Conservation (phyloP, 1,284 basidiomycete genomes). For the Fomitopsis betulina region DNA sequence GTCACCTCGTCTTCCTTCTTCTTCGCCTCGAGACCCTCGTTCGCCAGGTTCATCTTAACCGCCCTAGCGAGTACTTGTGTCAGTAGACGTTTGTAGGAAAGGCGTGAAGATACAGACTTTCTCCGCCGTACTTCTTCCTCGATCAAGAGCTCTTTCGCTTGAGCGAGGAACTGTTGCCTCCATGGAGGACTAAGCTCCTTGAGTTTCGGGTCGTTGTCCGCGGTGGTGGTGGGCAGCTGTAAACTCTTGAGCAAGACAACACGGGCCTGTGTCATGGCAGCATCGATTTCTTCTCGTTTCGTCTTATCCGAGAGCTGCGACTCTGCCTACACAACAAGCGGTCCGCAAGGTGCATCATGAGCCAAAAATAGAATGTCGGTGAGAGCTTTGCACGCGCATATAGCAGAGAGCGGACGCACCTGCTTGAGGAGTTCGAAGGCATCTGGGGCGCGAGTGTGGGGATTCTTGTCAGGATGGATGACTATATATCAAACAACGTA, state of each 20-base stretch:
- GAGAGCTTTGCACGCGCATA: neutral
- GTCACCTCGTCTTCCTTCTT: conserved; percentile 81
- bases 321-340: conserved; percentile 56
- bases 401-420: conserved; percentile 33
- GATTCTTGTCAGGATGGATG: conserved; percentile 83
- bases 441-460: conserved; percentile 74
- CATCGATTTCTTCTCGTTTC: conserved; percentile 76
- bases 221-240: conserved; percentile 51
- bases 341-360: neutral
- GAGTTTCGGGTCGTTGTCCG: conserved; percentile 53
- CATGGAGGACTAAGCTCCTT: conserved; percentile 55
- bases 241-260: conserved; percentile 53
- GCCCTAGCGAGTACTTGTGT: conserved; percentile 41
- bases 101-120: conserved; percentile 46
- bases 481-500: conserved; percentile 52
- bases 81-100: neutral
- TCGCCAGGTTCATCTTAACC: conserved; percentile 81
- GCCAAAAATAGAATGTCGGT: neutral
- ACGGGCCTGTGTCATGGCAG: conserved; percentile 69
- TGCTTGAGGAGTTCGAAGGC: conserved; percentile 84
- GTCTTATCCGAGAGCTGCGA: conserved; percentile 70
- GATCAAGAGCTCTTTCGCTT: conserved; percentile 75
- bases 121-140: conserved; percentile 77
- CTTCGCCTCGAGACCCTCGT: conserved; percentile 78
- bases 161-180: conserved; percentile 55